Base-by-base conservation (phyloP, 148 eudicot genomes). In the Silene uniflora region DNA sequence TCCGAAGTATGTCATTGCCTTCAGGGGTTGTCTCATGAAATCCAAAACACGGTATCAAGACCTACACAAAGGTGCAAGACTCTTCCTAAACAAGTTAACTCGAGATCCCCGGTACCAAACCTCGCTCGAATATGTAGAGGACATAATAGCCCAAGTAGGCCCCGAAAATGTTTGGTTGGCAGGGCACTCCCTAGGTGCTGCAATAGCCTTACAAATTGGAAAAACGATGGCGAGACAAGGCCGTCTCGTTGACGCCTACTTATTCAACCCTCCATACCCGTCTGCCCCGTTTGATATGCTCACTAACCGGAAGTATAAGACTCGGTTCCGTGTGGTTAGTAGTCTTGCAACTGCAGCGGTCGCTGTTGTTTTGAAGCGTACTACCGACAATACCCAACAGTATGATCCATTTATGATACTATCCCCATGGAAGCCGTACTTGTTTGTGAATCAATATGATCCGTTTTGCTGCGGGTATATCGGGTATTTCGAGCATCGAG, bases 141-240 rank as follows among this genome's bases (percentile, higher is more conserved):
- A 21, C 52, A 6, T 69, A 0, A 68, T 74, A 18, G n/a, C 66
- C 22, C 21, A 5, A 0, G 76, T 62, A 0, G 88, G 87, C 7
- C 72, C 83, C 1, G 47, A 78, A 13, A 79, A 69, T 24, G 60
- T 89, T 19, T 91, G 95, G 93, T 60, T 93, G 69, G 83, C 90
- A 0, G 97, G 98, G 49, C 98, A 93, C 56, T 90, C 98, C 12
- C 46, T 90, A 22, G 98, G 98, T 1, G 86, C 95, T 12, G 87
- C 93, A 56, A 85, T 90, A 7, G 97, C 97, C 21, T 75, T 93
- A 23, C 86, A 84, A 56, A 80, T 76, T 0, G 98, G 98, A 11
- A 83, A 87, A 67, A 77, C 81, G 8, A 84, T 91, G 87, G 93
- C 82, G 10, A 86, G 81, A 62, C 29, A 23, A 19, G 81, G 89